Conservation (phyloP, 805 yeast genomes). For the Priceomyces melissophilus region DNA sequence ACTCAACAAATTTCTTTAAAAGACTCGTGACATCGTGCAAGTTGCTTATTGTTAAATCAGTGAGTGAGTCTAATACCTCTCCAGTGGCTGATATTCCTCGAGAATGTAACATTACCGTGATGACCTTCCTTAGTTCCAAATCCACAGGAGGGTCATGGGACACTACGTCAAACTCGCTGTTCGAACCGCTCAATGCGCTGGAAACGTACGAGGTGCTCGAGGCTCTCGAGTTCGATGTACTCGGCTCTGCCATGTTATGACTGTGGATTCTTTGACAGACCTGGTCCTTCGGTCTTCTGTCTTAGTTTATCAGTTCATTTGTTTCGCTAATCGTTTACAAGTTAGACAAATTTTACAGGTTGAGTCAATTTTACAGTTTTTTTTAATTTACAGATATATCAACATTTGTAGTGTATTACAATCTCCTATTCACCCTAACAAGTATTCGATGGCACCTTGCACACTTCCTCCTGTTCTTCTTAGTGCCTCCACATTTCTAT, state of each 20-base stretch:
- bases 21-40: conserved; percentile 34
- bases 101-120: conserved; percentile 23
- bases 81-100: conserved; percentile 18
- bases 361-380: too few species aligned
- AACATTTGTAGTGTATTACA: too few species aligned
- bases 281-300: too few species aligned
- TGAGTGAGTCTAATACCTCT: conserved; percentile 27
- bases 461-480: conserved; percentile 96
- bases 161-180: too few species aligned
- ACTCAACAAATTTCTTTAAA: conserved; percentile 49
- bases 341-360: neutral
- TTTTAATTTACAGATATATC: neutral
- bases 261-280: too few species aligned
- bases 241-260: too few species aligned
- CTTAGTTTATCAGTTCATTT: too few species aligned
- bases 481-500: conserved; percentile 84
- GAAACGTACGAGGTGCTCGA: too few species aligned
- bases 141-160: conserved; percentile 15
- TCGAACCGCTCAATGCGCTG: too few species aligned
- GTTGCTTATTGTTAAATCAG: conserved; percentile 27
- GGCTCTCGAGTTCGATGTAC: too few species aligned
- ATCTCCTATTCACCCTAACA: conserved; percentile 41
- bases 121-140: conserved; percentile 24
- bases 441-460: conserved; percentile 91
- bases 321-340: too few species aligned